Evolutionary conservation across 2,329 filamentous ascomycete genomes (phyloP), one percentile per base, ranked within the genome.

Genomic region (Ramularia collo-cygni): DNA sequence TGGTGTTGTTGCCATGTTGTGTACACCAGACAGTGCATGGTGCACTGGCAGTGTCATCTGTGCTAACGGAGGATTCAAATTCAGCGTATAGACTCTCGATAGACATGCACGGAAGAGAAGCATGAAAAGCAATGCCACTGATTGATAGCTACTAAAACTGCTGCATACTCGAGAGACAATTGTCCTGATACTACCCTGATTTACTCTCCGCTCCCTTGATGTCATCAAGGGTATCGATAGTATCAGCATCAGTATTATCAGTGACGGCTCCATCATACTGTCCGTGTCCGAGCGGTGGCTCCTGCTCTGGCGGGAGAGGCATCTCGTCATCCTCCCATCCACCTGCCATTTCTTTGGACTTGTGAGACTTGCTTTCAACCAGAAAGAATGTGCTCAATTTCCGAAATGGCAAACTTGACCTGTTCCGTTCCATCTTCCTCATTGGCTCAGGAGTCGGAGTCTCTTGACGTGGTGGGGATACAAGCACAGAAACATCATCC

Each of bases 1-100:
- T 0, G 85, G 83, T 1, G 74, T 86, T 4, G 79, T 88, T 13
- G 83, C 75, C 2, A 87, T 89, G 82, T 64, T 89, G 15, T 86
- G 83, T 58, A 74, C 75, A 4, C 69, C 71, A 4, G 85, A 90
- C 58, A 74, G 76, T n/a, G 74, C 69, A 6, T 90, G 84, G 84
- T 61, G 78, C 56, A 92, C 85, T 0, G 85, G 85, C 1, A 83
- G 81, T 61, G 81, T 88, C 16, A 75, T 92, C 3, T 85, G 81
- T 64, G 83, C 84, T 6, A 90, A 90, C 57, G 85, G 85, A 1
- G 85, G 85, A 5, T 80, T 87, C 76, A 72, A 70, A 44, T 75
- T 79, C 64, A 68, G 64, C 56, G 19, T 37, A 26, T 28, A 16
- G 19, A 29, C 13, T 4, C 34, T 36, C 36, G 29, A 28, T 18